A percentile compares a stretch with the other conserved stretches of the same genome.
phyloP scores from a whole-genome alignment of 768 basidiomycete genomes.

The Dioszegia aurantiaca region DNA sequence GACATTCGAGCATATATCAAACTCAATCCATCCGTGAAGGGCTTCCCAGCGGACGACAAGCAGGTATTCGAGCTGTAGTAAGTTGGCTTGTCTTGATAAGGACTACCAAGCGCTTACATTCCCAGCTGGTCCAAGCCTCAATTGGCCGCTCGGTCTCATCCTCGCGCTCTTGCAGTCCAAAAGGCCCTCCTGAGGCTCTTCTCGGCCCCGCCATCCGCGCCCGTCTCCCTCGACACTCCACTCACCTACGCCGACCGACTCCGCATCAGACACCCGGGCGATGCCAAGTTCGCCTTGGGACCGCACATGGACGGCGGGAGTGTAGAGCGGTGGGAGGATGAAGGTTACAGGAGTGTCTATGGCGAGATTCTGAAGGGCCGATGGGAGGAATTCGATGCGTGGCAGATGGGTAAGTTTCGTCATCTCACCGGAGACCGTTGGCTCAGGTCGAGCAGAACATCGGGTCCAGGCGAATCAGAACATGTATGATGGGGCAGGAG shows the following conservation, averaged over 20 bases:
- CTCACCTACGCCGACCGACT: slow-evolving; percentile 76
- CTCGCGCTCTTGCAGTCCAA: slow-evolving; percentile 61
- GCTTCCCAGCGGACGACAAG: slow-evolving; percentile 66
- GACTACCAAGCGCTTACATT: background rate
- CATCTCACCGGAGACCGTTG: background rate
- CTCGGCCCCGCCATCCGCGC: slow-evolving; percentile 50
- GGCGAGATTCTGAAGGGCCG: slow-evolving; percentile 60
- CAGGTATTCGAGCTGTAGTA: slow-evolving; percentile 71
- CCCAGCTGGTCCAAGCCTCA: slow-evolving; percentile 61
- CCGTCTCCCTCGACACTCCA: slow-evolving; percentile 60
- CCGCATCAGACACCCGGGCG: slow-evolving; percentile 70
- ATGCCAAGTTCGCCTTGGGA: slow-evolving; percentile 64
- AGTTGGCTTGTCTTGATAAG: too few species aligned
- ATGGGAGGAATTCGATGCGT: slow-evolving; percentile 44
- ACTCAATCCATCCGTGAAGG: slow-evolving; percentile 39
- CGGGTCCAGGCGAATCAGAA: slow-evolving; percentile 60
- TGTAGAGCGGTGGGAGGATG: slow-evolving; percentile 61
- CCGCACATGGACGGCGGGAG: slow-evolving; percentile 69
- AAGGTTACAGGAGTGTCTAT: slow-evolving; percentile 47
- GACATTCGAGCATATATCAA: slow-evolving; percentile 52
- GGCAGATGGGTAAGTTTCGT: slow-evolving; percentile 23
- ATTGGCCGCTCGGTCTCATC: slow-evolving; percentile 67
- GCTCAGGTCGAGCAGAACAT: slow-evolving; percentile 10
- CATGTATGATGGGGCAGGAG: slow-evolving; percentile 59
- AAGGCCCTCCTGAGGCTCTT: slow-evolving; percentile 61